These are phyloP conservation scores for Populus trichocarpa DNA, from an alignment of 441 rosid species.

Conservation along the genomic window DNA sequence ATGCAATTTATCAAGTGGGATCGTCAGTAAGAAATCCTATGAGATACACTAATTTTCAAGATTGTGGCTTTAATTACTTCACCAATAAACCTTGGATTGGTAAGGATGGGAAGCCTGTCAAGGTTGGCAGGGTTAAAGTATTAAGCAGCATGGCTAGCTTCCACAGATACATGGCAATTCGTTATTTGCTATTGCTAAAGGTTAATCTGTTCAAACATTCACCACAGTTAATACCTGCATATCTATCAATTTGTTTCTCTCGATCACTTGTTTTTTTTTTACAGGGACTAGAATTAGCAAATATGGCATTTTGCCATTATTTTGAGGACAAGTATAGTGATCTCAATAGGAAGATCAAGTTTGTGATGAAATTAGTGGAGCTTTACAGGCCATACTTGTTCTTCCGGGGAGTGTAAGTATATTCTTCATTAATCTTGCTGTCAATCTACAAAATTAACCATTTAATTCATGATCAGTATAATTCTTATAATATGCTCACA, in stretches of 20 bases:
- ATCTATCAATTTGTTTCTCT: no score
- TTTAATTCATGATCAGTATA: background rate
- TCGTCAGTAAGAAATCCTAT: constrained; percentile 64
- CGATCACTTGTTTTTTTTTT: background rate
- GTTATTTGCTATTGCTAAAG: constrained; percentile 64
- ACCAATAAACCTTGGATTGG: constrained; percentile 65
- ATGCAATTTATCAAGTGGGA: constrained; percentile 66
- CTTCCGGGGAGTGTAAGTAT: constrained; percentile 49
- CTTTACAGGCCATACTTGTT: constrained; percentile 61
- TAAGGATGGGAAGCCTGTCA: constrained; percentile 75
- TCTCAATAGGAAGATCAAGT: constrained; percentile 37
- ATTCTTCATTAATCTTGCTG: no score
- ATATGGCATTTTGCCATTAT: constrained; percentile 44
- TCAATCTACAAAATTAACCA: background rate
- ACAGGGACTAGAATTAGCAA: constrained; percentile 61
- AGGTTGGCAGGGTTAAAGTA: constrained; percentile 49
- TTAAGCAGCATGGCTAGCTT: constrained; percentile 65
- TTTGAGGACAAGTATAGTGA: constrained; percentile 43
- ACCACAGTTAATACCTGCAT: background rate
- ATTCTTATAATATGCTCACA: no score
- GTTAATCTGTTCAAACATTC: constrained; percentile 23
- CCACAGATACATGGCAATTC: constrained; percentile 64
- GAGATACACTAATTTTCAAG: constrained; percentile 45
- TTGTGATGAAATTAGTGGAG: constrained; percentile 45
- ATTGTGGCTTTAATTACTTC: constrained; percentile 49